Conservation (phyloP, 2,329 filamentous ascomycete genomes). For the Fusarium brevicatenulatum region DNA sequence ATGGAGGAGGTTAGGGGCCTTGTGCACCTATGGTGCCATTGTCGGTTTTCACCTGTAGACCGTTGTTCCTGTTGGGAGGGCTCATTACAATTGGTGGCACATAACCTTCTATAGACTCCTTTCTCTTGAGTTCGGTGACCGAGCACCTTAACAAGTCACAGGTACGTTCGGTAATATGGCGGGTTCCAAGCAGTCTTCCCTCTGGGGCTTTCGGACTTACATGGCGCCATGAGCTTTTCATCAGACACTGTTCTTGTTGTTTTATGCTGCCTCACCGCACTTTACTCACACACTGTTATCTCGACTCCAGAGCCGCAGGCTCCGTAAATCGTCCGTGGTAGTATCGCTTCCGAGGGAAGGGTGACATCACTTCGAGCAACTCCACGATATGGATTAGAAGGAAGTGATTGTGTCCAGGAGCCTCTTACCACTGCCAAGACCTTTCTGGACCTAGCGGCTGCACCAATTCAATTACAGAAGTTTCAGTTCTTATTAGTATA, state of each 20-base stretch:
- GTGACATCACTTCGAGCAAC: constrained; percentile 1
- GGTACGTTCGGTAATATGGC: neutral
- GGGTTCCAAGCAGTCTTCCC: neutral
- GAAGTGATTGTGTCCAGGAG: neutral
- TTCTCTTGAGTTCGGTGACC: constrained; percentile 1
- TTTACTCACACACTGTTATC: neutral
- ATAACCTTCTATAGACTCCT: neutral
- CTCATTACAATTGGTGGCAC: neutral
- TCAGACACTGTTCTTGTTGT: neutral
- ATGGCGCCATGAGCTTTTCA: neutral
- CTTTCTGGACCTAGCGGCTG: neutral
- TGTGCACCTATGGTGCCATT: neutral
- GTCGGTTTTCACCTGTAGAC: neutral
- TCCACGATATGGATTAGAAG: neutral
- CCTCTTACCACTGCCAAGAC: neutral
- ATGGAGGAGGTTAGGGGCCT: neutral
- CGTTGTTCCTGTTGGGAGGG: neutral
- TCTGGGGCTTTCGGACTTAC: neutral
- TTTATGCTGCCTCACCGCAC: neutral
- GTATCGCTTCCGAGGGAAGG: neutral
- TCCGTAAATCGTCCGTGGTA: neutral
- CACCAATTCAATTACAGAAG: neutral
- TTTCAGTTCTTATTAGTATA: neutral
- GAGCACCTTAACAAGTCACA: constrained; percentile 9
- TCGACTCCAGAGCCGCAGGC: neutral